These are phyloP conservation scores for Blastomyces percursus DNA, from an alignment of 2,329 filamentous ascomycete species.

Conservation along the genomic window DNA sequence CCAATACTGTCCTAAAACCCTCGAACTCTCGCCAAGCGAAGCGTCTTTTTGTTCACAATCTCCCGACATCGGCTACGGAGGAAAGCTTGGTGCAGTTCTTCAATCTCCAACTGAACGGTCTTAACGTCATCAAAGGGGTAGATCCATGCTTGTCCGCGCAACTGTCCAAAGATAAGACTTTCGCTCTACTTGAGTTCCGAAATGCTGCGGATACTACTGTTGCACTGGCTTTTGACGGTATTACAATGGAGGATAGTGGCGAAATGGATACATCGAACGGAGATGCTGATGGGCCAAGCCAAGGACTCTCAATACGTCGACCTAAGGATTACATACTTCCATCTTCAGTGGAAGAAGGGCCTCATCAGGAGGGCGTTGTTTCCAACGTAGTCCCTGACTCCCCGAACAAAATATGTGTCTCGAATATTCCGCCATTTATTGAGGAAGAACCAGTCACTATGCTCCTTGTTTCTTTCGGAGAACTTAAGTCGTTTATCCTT, in stretches of 20 bases:
- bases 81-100: conserved; percentile 75
- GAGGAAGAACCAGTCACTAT: conserved; percentile 86
- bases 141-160: conserved; percentile 81
- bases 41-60: conserved; percentile 76
- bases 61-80: conserved; percentile 62
- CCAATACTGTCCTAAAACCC: conserved; percentile 73
- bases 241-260: conserved; percentile 69
- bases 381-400: conserved; percentile 79
- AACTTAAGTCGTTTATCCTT: conserved; percentile 81
- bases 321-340: conserved; percentile 98
- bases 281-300: conserved; percentile 42
- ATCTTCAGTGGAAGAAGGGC: conserved; percentile 59
- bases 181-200: conserved; percentile 87
- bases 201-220: conserved; percentile 78
- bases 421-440: conserved; percentile 79
- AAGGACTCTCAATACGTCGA: conserved; percentile 59
- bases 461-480: conserved; percentile 79
- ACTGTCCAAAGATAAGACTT: conserved; percentile 64
- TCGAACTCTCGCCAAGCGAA: conserved; percentile 90
- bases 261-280: conserved; percentile 40
- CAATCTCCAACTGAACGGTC: conserved; percentile 91
- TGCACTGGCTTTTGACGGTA: conserved; percentile 79
- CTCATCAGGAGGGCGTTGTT: conserved; percentile 64
- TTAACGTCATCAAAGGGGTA: conserved; percentile 74
- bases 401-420: conserved; percentile 87